A percentile compares a stretch with the other conserved stretches of the same genome.
phyloP scores from a whole-genome alignment of 2,329 filamentous ascomycete genomes.

The Colletotrichum gloeosporioides region DNA sequence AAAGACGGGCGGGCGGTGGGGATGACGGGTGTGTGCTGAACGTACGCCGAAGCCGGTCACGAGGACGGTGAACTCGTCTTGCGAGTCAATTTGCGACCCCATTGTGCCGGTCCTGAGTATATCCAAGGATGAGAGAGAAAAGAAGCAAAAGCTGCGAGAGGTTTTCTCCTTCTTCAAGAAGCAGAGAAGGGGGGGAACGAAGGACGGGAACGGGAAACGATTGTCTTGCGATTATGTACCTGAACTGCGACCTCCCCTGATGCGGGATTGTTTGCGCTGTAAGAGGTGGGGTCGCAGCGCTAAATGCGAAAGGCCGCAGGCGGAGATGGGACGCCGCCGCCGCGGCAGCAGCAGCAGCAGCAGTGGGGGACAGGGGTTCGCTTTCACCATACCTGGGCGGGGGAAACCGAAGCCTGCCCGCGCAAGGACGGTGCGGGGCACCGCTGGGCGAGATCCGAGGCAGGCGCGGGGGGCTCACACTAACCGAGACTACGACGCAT shows the following conservation, averaged over 20 bases:
- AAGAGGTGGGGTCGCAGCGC: slow-evolving; percentile 1
- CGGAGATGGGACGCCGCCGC: neutral
- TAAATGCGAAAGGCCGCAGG: neutral
- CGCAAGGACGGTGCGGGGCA: neutral
- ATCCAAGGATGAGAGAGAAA: neutral
- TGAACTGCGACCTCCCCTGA: neutral
- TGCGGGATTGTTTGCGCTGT: neutral
- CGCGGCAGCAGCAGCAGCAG: neutral
- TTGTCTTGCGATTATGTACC: slow-evolving; percentile 1
- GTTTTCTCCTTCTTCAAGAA: neutral
- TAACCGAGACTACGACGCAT: neutral
- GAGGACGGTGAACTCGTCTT: slow-evolving; percentile 61
- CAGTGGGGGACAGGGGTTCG: neutral
- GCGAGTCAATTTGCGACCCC: slow-evolving; percentile 39
- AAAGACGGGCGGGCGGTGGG: neutral
- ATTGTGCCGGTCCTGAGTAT: slow-evolving; percentile 24
- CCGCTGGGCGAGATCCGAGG: neutral
- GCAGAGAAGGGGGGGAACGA: neutral
- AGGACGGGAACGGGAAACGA: neutral
- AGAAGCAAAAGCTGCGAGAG: neutral
- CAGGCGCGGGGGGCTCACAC: neutral
- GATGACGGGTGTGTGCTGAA: slow-evolving; percentile 20
- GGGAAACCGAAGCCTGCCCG: neutral
- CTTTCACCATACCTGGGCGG: neutral
- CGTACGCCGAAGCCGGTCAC: slow-evolving; percentile 68